A percentile compares a stretch with the other conserved stretches of the same genome.
phyloP scores from a whole-genome alignment of 2,329 filamentous ascomycete species.

The Fusarium equiseti region DNA sequence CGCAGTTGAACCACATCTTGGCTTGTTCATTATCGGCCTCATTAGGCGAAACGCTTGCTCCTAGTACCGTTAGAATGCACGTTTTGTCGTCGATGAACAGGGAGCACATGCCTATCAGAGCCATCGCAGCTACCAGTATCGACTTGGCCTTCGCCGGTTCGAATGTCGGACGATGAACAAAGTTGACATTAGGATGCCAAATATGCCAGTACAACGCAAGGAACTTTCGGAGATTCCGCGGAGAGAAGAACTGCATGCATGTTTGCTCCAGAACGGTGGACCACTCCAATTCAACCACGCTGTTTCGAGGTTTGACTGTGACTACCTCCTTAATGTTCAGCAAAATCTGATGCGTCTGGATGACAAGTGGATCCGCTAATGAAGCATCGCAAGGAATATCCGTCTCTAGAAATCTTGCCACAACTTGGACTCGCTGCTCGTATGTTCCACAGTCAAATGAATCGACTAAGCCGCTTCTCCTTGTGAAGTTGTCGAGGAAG shows the following conservation, averaged over 20 bases:
- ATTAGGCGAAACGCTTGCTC: neutral
- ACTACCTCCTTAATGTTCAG: constrained; percentile 2
- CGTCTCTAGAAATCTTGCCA: fast-evolving
- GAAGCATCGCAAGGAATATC: fast-evolving
- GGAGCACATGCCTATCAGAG: neutral
- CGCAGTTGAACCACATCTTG: neutral
- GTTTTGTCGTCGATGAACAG: too few species aligned
- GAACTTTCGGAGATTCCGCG: neutral
- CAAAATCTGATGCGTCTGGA: constrained; percentile 7
- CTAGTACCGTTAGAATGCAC: too few species aligned
- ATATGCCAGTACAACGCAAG: constrained; percentile 7
- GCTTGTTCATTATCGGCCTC: constrained; percentile 1
- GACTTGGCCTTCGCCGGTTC: neutral
- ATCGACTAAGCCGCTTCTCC: neutral
- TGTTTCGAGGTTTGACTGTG: neutral
- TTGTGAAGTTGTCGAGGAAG: constrained; percentile 7
- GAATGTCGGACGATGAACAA: neutral
- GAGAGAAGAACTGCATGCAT: constrained; percentile 1
- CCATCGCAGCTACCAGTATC: neutral
- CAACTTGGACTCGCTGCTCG: neutral
- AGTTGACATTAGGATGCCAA: constrained; percentile 9
- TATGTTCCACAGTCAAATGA: constrained; percentile 4
- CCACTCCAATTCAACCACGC: neutral
- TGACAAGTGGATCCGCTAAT: neutral
- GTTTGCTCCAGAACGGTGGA: neutral